phyloP scores from a whole-genome alignment of 352 stramenopile genomes.

The Globisporangium paddicum region DNA sequence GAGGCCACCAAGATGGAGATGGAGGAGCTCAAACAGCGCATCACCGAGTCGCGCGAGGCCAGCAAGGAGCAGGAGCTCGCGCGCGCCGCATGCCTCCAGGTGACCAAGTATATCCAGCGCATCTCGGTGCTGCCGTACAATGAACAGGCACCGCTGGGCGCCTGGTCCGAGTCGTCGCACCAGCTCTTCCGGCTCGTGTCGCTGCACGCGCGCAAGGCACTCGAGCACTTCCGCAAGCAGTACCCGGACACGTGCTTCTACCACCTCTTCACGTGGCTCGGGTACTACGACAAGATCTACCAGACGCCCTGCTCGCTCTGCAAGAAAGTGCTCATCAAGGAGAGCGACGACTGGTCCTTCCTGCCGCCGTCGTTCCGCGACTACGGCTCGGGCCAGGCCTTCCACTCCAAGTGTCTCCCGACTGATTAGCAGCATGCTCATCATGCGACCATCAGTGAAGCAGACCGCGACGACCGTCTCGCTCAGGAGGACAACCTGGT shows the following conservation, averaged over 20 bases:
- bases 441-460: background rate
- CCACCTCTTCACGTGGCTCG: constrained; percentile 83
- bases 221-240: constrained; percentile 83
- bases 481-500: background rate
- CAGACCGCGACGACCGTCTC: background rate
- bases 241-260: constrained; percentile 85
- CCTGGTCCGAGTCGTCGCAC: constrained; percentile 80
- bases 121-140: constrained; percentile 79
- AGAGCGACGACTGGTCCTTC: constrained; percentile 76
- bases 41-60: constrained; percentile 69
- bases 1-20: constrained; percentile 87
- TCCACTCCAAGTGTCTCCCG: constrained; percentile 79
- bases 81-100: constrained; percentile 61
- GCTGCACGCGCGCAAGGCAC: constrained; percentile 67
- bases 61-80: constrained; percentile 80
- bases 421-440: constrained; percentile 48
- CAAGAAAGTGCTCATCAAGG: constrained; percentile 83
- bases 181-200: constrained; percentile 76
- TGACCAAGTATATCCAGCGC: constrained; percentile 85
- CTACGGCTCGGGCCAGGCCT: constrained; percentile 76
- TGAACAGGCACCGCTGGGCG: constrained; percentile 65
- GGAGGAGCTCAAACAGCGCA: constrained; percentile 82
- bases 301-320: constrained; percentile 80
- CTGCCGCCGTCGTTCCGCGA: constrained; percentile 83
- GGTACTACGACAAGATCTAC: constrained; percentile 88